Evolutionary conservation across 768 basidiomycete species (phyloP), one percentile per base, ranked within the genome.

Genomic region (Mycena belliarum): DNA sequence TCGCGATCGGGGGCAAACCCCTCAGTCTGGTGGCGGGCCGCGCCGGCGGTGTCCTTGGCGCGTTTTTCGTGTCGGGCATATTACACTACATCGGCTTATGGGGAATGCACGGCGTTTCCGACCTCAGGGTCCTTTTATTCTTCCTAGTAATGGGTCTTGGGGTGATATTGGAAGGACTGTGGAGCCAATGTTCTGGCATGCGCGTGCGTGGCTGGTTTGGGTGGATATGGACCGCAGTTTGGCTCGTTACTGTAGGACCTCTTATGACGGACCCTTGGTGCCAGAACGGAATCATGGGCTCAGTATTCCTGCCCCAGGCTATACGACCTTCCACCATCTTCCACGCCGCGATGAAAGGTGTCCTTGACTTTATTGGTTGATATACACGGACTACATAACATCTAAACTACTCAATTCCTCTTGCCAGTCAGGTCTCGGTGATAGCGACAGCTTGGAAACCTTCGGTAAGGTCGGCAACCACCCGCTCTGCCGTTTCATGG

Each of bases 91-190:
- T 80, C 16, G 85, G 82, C 14, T 55, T 83, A 49, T 87, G 79
- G 76, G 83, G 82, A 6, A 79, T 87, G 80, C 80, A 78, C 1
- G 73, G 74, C 5, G 85, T 83, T 18, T 70, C 73, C 1, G 80
- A 87, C 38, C 76, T 81, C 38, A 46, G 59, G 4, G 70, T 83
- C 7, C 69, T 72, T 1, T 80, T 79, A 2, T 87, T 82, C 66
- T 89, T 88, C 66, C 38, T 87, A 44, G 68, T 83, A 66, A 83
- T 80, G 60, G 86, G 80, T 12, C 63, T 84, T 1, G 84, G 84
- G 2, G 61, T 83, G 9, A 48, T 80, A 2, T 42, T 84, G 29
- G 87, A 89, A 68, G 63, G 69, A 21, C 51, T 67, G 10, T 88
- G 77, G 78, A 77, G 72, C 60, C 62, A 55, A 2, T 44, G 65